These are phyloP conservation scores for Epichloe typhina DNA, from an alignment of 2,329 filamentous ascomycete species.

Conservation along the genomic window DNA sequence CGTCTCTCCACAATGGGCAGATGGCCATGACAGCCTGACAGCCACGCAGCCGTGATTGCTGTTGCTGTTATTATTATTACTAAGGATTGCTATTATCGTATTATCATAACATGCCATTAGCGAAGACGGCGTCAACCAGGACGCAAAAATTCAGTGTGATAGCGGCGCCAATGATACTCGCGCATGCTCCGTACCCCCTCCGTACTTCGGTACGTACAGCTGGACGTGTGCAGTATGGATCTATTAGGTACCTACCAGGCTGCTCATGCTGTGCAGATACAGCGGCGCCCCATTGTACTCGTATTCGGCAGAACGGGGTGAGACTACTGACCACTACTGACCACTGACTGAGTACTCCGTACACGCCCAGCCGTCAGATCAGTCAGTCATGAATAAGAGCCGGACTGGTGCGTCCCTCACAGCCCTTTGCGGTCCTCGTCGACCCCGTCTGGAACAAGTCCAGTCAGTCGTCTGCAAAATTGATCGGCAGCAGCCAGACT, in stretches of 20 bases:
- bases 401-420: not conserved
- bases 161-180: no score
- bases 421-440: not conserved
- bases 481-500: not conserved
- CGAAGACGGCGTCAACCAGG: no score
- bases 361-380: not conserved
- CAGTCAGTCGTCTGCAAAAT: not conserved
- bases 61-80: not conserved
- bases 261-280: no score
- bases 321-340: not conserved
- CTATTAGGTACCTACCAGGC: no score
- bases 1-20: not conserved
- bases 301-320: constrained; percentile 2
- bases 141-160: no score
- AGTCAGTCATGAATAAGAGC: not conserved
- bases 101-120: no score
- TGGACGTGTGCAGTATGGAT: not conserved
- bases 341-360: not conserved
- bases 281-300: not conserved
- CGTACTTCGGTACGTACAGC: no score
- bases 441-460: not conserved
- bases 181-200: no score
- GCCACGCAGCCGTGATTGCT: not conserved
- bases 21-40: not conserved
- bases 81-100: no score